These are phyloP conservation scores for Raphidocelis subcapitata DNA, from an alignment of 139 green algal genomes.

Conservation along the genomic window DNA sequence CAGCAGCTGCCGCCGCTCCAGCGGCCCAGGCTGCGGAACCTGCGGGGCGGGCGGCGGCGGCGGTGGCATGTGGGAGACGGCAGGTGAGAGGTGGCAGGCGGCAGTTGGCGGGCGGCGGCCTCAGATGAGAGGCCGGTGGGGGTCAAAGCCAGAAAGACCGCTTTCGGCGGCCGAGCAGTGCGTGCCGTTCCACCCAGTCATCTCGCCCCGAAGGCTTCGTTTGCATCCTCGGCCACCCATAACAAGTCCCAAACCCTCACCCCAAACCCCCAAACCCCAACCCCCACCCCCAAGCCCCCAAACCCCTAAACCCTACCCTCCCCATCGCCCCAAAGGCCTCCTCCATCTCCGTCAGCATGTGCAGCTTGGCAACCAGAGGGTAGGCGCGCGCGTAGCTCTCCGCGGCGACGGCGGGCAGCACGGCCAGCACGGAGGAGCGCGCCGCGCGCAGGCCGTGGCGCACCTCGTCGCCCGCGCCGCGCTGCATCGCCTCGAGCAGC, in stretches of 20 bases:
- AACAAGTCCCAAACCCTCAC: too few relatives aligned
- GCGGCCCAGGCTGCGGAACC: conserved; percentile 8
- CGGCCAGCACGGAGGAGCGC: conserved; percentile 58
- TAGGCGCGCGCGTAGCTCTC: conserved; percentile 91
- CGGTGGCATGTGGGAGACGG: background rate
- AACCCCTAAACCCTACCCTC: too few relatives aligned
- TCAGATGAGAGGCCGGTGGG: too few relatives aligned
- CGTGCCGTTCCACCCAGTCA: too few relatives aligned
- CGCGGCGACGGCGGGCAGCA: conserved; percentile 75
- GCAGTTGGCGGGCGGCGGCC: too few relatives aligned
- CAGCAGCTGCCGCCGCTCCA: conserved; percentile 49
- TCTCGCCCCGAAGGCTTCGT: too few relatives aligned
- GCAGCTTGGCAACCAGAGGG: conserved; percentile 80
- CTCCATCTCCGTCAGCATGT: conserved; percentile 69
- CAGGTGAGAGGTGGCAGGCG: too few relatives aligned
- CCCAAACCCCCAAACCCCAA: too few relatives aligned
- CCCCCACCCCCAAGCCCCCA: too few relatives aligned
- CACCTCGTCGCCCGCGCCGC: conserved; percentile 38
- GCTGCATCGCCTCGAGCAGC: conserved; percentile 54
- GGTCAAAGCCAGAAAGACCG: background rate
- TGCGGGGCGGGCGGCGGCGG: background rate
- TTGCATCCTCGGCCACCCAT: too few relatives aligned
- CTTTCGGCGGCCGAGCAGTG: too few relatives aligned
- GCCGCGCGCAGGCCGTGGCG: conserved; percentile 39
- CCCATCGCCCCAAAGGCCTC: conserved; percentile 21